Evolutionary conservation across 75 land plant genomes (phyloP).

Genomic region (Isoetes taiwanensis): DNA sequence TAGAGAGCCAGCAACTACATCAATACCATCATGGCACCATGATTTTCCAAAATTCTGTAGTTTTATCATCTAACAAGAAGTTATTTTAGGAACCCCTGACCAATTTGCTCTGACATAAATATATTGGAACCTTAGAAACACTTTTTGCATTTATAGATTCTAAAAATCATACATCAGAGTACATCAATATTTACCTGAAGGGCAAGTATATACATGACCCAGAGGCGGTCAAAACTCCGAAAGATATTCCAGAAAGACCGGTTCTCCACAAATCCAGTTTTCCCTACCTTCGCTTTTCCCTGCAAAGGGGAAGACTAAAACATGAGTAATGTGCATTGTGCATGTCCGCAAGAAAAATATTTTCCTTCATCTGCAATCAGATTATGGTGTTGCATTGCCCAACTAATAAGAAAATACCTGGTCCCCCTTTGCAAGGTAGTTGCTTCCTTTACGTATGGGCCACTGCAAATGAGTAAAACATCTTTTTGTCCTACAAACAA

Average conservation of each 20-base stretch:
- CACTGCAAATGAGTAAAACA: slow-evolving; percentile 45
- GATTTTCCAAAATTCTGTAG: too few species aligned
- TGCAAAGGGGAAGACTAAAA: too few species aligned
- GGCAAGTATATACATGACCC: slow-evolving; percentile 54
- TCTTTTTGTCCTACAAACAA: slow-evolving; percentile 15
- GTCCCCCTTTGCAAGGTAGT: too few species aligned
- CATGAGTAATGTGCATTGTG: too few species aligned
- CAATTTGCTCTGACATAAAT: too few species aligned
- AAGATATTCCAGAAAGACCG: slow-evolving; percentile 74
- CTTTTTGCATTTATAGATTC: neutral
- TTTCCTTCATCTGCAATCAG: too few species aligned
- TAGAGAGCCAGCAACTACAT: neutral
- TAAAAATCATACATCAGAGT: neutral
- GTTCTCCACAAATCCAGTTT: slow-evolving; percentile 90
- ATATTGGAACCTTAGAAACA: neutral
- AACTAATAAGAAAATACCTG: too few species aligned
- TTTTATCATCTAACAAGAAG: too few species aligned
- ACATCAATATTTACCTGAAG: slow-evolving; percentile 26
- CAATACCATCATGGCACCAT: neutral
- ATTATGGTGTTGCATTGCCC: too few species aligned
- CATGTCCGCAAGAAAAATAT: too few species aligned
- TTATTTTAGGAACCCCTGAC: too few species aligned
- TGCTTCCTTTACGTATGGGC: slow-evolving; percentile 52
- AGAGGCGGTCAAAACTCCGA: slow-evolving; percentile 77
- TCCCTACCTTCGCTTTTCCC: slow-evolving; percentile 46